These are phyloP conservation scores for Hippophae gyantsensis DNA, from an alignment of 306 rosid species.

Conservation along the genomic window DNA sequence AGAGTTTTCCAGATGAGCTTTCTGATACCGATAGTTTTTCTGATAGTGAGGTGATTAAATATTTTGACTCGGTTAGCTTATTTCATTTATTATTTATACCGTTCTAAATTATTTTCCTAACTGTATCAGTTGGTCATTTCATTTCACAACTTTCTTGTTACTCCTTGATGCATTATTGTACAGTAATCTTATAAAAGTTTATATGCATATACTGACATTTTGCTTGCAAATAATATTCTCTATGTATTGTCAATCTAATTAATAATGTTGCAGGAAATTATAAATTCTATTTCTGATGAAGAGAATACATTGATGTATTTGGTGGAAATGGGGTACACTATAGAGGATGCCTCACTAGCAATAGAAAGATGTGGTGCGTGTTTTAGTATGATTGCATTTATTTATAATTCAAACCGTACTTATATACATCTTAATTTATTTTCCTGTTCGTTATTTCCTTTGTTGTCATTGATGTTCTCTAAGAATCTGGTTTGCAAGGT, in stretches of 20 bases:
- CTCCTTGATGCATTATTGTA: not conserved
- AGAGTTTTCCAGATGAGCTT: slow-evolving; percentile 44
- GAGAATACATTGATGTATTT: slow-evolving; percentile 31
- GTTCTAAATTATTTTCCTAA: too few species aligned
- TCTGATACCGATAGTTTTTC: slow-evolving; percentile 49
- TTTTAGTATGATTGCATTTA: not conserved
- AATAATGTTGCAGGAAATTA: slow-evolving; percentile 39
- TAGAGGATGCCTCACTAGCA: slow-evolving; percentile 59
- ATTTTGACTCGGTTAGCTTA: slow-evolving; percentile 1
- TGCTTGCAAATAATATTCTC: not conserved
- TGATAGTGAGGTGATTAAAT: slow-evolving; percentile 45
- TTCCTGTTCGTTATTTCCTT: not conserved
- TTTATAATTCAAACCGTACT: not conserved
- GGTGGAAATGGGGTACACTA: slow-evolving; percentile 63
- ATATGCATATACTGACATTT: not conserved
- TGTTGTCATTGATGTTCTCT: not conserved
- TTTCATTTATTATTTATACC: not conserved
- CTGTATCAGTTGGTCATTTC: not conserved
- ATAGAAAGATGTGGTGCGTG: slow-evolving; percentile 78
- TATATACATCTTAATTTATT: not conserved
- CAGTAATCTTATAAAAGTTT: not conserved
- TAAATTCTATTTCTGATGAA: slow-evolving; percentile 27
- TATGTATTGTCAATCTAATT: not conserved
- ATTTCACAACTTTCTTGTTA: not conserved
- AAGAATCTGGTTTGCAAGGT: too few species aligned